Percentiles rank a stretch among this genome's conserved stretches.
These are phyloP conservation scores for Saccharomycopsis guyanensis DNA, from an alignment of 805 yeast species.

Conservation along the genomic window DNA sequence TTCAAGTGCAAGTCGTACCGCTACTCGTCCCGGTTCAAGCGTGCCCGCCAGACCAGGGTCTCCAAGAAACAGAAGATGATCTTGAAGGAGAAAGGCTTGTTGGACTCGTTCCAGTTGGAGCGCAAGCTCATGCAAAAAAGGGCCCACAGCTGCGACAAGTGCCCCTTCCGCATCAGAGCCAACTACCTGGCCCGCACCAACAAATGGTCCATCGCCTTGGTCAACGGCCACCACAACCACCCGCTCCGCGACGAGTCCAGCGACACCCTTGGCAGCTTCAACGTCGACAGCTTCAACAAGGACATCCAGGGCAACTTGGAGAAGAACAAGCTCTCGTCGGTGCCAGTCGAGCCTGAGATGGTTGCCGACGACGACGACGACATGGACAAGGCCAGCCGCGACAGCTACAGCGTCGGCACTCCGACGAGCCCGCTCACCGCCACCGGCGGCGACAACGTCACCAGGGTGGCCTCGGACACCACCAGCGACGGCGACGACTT, in stretches of 20 bases:
- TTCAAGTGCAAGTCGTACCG: constrained; percentile 27
- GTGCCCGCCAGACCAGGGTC: constrained; percentile 19
- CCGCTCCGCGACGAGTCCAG: constrained; percentile 25
- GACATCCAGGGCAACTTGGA: constrained; percentile 17
- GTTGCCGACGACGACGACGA: constrained; percentile 3
- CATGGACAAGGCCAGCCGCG: neutral
- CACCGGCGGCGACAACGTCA: neutral
- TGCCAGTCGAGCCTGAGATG: constrained; percentile 15
- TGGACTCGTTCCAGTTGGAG: constrained; percentile 18
- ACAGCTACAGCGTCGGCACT: neutral
- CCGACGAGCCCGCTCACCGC: neutral
- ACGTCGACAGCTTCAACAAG: constrained; percentile 13
- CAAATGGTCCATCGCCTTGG: constrained; percentile 53
- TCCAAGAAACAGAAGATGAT: constrained; percentile 21
- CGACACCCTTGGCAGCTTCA: constrained; percentile 11
- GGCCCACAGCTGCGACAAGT: constrained; percentile 26
- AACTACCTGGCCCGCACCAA: constrained; percentile 45
- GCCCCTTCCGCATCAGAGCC: constrained; percentile 63
- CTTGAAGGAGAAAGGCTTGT: constrained; percentile 23
- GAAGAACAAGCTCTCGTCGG: constrained; percentile 12
- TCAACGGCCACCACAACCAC: constrained; percentile 56
- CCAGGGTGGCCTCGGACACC: neutral
- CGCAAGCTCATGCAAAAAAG: constrained; percentile 12
- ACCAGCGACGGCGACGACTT: constrained; percentile 1
- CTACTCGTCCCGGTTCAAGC: constrained; percentile 18